A percentile compares a stretch with the other conserved stretches of the same genome.
Evolutionary conservation across 176 grass and related monocot genomes (phyloP).

Genomic region (Phyllostachys edulis): DNA sequence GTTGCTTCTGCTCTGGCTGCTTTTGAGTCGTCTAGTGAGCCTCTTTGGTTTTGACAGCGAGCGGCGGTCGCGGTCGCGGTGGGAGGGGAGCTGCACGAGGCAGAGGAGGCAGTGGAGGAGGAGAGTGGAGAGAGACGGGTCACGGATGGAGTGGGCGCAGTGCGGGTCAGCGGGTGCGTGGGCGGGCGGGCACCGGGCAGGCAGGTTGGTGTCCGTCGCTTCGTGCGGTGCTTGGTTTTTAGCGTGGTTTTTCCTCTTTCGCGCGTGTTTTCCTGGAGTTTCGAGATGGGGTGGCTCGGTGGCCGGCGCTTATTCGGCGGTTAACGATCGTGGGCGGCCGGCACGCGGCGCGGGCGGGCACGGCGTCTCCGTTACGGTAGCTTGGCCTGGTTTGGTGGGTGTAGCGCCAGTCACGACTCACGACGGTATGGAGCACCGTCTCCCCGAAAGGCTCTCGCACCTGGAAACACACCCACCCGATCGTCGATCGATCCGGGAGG

Average conservation of each 20-base stretch:
- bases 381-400: background rate
- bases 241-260: no score
- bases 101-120: conserved; percentile 11
- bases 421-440: no score
- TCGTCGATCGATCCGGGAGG: no score
- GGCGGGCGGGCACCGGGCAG: background rate
- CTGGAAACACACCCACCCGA: background rate
- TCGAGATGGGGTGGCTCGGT: background rate
- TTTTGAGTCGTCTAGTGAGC: background rate
- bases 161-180: background rate
- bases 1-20: conserved; percentile 10
- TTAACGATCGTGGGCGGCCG: background rate
- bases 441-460: background rate
- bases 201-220: background rate
- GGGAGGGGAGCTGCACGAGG: conserved; percentile 28
- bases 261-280: background rate
- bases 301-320: background rate
- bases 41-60: conserved; percentile 37
- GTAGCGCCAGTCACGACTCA: background rate
- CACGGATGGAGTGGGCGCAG: background rate
- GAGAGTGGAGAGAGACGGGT: conserved; percentile 14
- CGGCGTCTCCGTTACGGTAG: background rate
- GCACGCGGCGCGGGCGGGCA: background rate
- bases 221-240: background rate
- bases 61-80: conserved; percentile 50